Base-by-base conservation (phyloP, 164 flowering plant species). In the Chimonanthus praecox region DNA sequence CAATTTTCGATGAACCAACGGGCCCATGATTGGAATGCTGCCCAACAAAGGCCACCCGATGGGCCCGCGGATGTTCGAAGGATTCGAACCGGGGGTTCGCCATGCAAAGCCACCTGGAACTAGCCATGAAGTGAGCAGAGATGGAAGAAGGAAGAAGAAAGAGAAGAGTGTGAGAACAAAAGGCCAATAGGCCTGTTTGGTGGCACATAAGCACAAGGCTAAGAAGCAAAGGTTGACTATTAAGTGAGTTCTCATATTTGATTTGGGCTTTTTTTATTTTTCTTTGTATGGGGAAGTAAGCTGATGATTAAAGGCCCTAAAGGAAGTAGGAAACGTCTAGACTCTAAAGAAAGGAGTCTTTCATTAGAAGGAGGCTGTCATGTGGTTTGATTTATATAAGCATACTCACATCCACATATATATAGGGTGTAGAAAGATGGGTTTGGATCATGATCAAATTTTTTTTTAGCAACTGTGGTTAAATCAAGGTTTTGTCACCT, bases 41-140 rank as follows among this genome's bases (percentile, higher is more conserved):
- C 97, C 97, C 7, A 89, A 8, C 11, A 88, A 4, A 6, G 92
- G 92, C 85, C 86, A 86, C 4, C 94, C 94, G 1, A 66, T 33
- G 2, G 91, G 97, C 4, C 92, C 92, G 6, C 49, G 77, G 62
- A 83, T 83, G n/a, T 72, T 72, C 0, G 76, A 45, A 4, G 76
- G 46, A 69, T 49, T 43, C 9, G 15, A 33, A 2, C 64, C 76
- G 71, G 80, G 51, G 64, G 74, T 83, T 49, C 85, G 72, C 90
- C 97, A 86, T 45, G 61, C 94, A 79, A 84, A 78, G 49, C 94
- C 92, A 9, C 94, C 92, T 1, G 90, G 86, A n/a, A 84, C 72
- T 0, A 87, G 77, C 87, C 90, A 87, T 64, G 72, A 72, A 78
- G 74, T 82, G 2, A 82, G 73, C 48, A 79, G 18, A 62, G 75